phyloP scores from a whole-genome alignment of 192 early-diverging fungal species.

The Bifiguratus adelaidae region DNA sequence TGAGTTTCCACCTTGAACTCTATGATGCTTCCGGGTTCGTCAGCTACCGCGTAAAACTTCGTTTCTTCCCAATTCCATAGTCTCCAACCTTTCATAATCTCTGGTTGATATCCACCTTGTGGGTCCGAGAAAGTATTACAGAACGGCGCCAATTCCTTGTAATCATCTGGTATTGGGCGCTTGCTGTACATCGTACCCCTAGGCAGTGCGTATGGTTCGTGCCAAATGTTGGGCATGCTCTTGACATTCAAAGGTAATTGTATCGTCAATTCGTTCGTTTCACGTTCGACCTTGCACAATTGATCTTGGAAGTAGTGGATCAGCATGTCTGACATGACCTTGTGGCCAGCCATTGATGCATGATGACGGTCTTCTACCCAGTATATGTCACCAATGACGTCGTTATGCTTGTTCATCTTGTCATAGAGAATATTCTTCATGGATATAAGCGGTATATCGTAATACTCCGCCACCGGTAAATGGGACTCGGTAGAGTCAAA shows the following conservation, averaged over 20 bases:
- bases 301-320: slow-evolving; percentile 6
- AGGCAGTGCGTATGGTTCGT: slow-evolving; percentile 1
- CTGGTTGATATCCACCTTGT: background rate
- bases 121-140: slow-evolving; percentile 6
- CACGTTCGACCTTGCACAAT: background rate
- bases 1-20: slow-evolving; percentile 2
- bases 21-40: slow-evolving; percentile 2
- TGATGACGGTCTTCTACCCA: slow-evolving; percentile 6
- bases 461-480: slow-evolving; percentile 9
- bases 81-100: slow-evolving; percentile 4
- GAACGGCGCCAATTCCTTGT: slow-evolving; percentile 1
- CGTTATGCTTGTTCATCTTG: slow-evolving; percentile 1
- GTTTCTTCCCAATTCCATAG: slow-evolving; percentile 9
- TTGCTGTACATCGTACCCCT: slow-evolving; percentile 5
- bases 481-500: slow-evolving; percentile 9
- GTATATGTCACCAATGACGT: background rate
- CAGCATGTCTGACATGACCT: slow-evolving; percentile 1
- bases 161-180: slow-evolving; percentile 1
- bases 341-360: slow-evolving; percentile 1
- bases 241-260: too few relatives aligned
- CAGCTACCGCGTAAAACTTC: slow-evolving; percentile 7
- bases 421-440: slow-evolving; percentile 9
- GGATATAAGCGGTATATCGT: slow-evolving; percentile 6
- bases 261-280: background rate
- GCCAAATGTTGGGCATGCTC: too few relatives aligned